Base-by-base conservation (phyloP, 192 early-diverging fungal genomes). In the Nowakowskiella sp. region DNA sequence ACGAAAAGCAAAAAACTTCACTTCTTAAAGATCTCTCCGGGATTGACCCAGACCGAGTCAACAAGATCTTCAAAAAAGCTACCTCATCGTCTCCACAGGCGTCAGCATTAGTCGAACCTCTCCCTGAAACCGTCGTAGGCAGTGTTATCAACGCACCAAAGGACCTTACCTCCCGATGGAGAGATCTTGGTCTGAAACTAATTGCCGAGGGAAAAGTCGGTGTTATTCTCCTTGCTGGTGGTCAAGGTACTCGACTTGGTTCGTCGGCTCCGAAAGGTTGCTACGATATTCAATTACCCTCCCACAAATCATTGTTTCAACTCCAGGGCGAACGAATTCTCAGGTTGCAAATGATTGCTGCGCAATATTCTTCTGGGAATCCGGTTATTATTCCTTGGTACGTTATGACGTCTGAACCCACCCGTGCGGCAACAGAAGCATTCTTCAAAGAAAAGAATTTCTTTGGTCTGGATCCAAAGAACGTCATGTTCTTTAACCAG, bases 341-440 rank as follows among this genome's bases (percentile, higher is more conserved):
- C 25, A 77, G 82, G 31, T 61, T 98, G 52, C 90, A 98, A 70
- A 66, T 80, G 42, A 46, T 92, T 32, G 81, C 79, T 21, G 68
- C 76, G 57, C 52, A 36, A 51, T 60, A 49, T 49, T 34, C 21
- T 45, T 10, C 21, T 33, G 13, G 25, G 8, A 60, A 52, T 10
- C 55, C 0, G 51, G 70, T 85, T 9, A 73, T 83, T 22, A 91
- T 98, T 49, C 92, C 94, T 5, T 98, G 94, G 94, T 94, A 94
- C 65, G 82, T 99, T 60, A 99, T 99, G 95, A 93, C 91, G 42
- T 92, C 89, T 33, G 94, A 88, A 5, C 95, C 95, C 13, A 99
- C 95, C 19, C 76, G 84, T 45, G 66, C 48, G 0, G 82, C 89
- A 13, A 94, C 94, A 9, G 77, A 80, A 36, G 49, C 61, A 8